These are phyloP conservation scores for Clavariopsis aquatica DNA, from an alignment of 495 filamentous ascomycete genomes.

Conservation along the genomic window DNA sequence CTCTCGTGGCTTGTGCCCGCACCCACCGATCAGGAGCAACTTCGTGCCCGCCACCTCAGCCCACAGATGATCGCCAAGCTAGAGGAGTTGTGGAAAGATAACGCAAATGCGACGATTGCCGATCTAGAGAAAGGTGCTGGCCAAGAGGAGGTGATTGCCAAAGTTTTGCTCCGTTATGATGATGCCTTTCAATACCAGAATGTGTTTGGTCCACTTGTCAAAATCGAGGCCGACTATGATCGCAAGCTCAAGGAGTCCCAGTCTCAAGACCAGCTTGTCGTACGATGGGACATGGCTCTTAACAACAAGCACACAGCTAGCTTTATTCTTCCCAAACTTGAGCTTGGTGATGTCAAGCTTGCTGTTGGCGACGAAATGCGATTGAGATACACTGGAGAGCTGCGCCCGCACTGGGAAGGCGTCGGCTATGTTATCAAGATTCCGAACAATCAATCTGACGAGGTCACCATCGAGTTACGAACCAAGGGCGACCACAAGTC, in stretches of 20 bases:
- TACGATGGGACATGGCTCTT: slow-evolving; percentile 93
- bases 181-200: slow-evolving; percentile 99
- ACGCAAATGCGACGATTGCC: slow-evolving; percentile 80
- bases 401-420: slow-evolving; percentile 93
- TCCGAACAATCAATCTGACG: slow-evolving; percentile 97
- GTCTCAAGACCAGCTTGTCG: slow-evolving; percentile 88
- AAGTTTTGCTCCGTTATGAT: slow-evolving; percentile 91
- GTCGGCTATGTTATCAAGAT: slow-evolving; percentile 99
- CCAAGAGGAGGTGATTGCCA: slow-evolving; percentile 92
- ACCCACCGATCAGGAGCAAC: slow-evolving; percentile 91
- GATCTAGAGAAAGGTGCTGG: slow-evolving; percentile 93
- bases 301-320: slow-evolving; percentile 98
- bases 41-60: slow-evolving; percentile 89
- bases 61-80: slow-evolving; percentile 95
- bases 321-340: slow-evolving; percentile 94
- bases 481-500: slow-evolving; percentile 89
- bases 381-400: slow-evolving; percentile 90
- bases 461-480: slow-evolving; percentile 92
- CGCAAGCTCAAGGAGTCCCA: slow-evolving; percentile 98
- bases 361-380: slow-evolving; percentile 99
- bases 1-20: slow-evolving; percentile 88
- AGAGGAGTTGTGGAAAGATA: slow-evolving; percentile 99
- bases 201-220: slow-evolving; percentile 95
- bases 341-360: slow-evolving; percentile 96
- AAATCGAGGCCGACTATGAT: slow-evolving; percentile 99